Evolutionary conservation across 352 stramenopile species (phyloP), one percentile per base, ranked within the genome.

Genomic region (Phytophthora europaea): DNA sequence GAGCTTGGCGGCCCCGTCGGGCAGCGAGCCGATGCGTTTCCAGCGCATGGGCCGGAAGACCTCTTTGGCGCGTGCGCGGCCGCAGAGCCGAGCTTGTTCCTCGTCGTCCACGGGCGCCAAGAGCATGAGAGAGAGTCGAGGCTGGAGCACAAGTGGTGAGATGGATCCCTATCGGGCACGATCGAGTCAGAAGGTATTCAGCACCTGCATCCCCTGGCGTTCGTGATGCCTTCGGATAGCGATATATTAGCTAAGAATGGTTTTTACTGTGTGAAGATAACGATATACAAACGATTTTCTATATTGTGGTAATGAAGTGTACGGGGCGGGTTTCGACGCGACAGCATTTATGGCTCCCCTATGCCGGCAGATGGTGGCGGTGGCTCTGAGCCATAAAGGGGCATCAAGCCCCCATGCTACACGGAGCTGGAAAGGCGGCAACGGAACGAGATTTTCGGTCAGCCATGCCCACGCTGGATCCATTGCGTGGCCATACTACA

Each of bases 31-130:
- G 62, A 92, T 88, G 59, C 85, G 82, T 54, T 91, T 92, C 87
- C 87, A 92, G 28, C 82, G 81, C 76, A 87, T 83, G 31, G 83
- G 82, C 54, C 82, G 73, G 75, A 92, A 92, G 58, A 94, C 87
- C 61, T 91, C 76, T 61, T 93, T 92, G 64, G 85, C 85, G n/a
- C 82, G 81, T 5, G 67, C 67, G 40, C 87, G 87, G 6, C 87
- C 87, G 43, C 58, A 78, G 22, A 76, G 64, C 34, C 85, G 87
- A 59, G 84, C 87, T 55, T 88, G 75, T 26, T 88, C 65, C 67
- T 93, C 85, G 55, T 81, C 72, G 65, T 89, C 71, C 38, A 91
- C 75, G 18, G 75, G 48, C 4, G 67, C 69, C 10, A 88, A 65
- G 26, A 47, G 28, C 78, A 79, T 80, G 47, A 5, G 47, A 15